Percentiles rank a stretch among this genome's conserved stretches.
Evolutionary conservation across 2,329 filamentous ascomycete species (phyloP).

Genomic region (Cladosporium sp.): DNA sequence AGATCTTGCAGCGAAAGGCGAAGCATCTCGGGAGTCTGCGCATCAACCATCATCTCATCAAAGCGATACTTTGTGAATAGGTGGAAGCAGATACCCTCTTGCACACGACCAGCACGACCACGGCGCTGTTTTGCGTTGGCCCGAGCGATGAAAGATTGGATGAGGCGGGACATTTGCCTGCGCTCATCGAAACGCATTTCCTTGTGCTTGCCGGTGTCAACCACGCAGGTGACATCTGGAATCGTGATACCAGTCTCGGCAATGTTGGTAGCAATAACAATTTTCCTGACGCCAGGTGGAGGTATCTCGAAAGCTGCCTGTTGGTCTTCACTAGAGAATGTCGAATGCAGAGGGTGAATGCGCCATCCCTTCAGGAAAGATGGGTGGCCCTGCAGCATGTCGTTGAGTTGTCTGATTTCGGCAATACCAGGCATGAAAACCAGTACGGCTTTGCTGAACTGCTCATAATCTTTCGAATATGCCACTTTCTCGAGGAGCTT

Average conservation of each 20-base stretch:
- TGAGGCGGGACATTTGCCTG: slow-evolving; percentile 82
- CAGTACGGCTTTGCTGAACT: slow-evolving; percentile 87
- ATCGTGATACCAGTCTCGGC: slow-evolving; percentile 99
- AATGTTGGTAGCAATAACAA: slow-evolving; percentile 96
- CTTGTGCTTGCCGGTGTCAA: slow-evolving; percentile 95
- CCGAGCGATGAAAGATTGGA: slow-evolving; percentile 92
- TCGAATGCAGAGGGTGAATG: slow-evolving; percentile 87
- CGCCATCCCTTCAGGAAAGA: slow-evolving; percentile 77
- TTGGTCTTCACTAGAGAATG: slow-evolving; percentile 93
- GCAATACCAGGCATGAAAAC: slow-evolving; percentile 93
- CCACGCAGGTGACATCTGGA: slow-evolving; percentile 93
- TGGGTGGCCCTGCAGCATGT: slow-evolving; percentile 75
- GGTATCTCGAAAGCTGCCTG: slow-evolving; percentile 89
- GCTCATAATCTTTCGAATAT: slow-evolving; percentile 61
- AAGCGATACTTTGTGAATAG: slow-evolving; percentile 89
- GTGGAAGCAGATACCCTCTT: slow-evolving; percentile 93
- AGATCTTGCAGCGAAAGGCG: slow-evolving; percentile 91
- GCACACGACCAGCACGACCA: slow-evolving; percentile 91
- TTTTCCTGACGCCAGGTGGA: slow-evolving; percentile 79
- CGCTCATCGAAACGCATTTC: slow-evolving; percentile 97
- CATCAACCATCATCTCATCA: slow-evolving; percentile 79
- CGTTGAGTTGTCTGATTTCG: slow-evolving; percentile 69
- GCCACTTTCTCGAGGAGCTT: slow-evolving; percentile 77
- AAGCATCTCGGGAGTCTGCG: slow-evolving; percentile 96
- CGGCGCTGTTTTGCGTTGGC: slow-evolving; percentile 95